Percentiles rank a stretch among this genome's conserved stretches.
Evolutionary conservation across 352 stramenopile genomes (phyloP).

Genomic region (Phytophthora boehmeriae): DNA sequence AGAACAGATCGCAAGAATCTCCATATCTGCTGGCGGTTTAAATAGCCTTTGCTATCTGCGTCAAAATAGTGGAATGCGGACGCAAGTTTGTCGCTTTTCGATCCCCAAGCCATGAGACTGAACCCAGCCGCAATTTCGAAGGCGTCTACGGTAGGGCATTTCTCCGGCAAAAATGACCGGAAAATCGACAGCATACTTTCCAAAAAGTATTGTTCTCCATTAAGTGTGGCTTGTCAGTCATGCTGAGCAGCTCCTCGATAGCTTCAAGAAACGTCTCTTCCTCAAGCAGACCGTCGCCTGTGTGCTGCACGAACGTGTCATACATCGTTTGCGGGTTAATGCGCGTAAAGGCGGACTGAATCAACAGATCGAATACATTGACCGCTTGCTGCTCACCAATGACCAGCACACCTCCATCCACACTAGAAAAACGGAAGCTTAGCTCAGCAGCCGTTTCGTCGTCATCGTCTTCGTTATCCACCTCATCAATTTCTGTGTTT

Average conservation of each 20-base stretch:
- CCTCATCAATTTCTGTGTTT: conserved; percentile 25
- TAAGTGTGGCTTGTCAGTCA: conserved; percentile 72
- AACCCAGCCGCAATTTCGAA: conserved; percentile 87
- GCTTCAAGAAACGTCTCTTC: conserved; percentile 85
- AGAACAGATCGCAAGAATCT: conserved; percentile 83
- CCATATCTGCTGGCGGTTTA: conserved; percentile 86
- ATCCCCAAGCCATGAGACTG: conserved; percentile 80
- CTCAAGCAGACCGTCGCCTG: conserved; percentile 78
- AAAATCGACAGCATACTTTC: conserved; percentile 83
- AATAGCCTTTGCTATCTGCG: conserved; percentile 74
- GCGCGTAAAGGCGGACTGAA: conserved; percentile 75
- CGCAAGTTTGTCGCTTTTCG: conserved; percentile 88
- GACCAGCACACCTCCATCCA: conserved; percentile 60
- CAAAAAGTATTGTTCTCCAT: conserved; percentile 78
- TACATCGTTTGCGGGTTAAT: conserved; percentile 79
- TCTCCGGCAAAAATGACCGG: conserved; percentile 68
- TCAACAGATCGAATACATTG: conserved; percentile 66
- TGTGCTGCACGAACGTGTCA: conserved; percentile 88
- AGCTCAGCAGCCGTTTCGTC: conserved; percentile 32
- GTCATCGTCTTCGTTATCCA: conserved; percentile 18
- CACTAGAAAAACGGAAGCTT: conserved; percentile 72
- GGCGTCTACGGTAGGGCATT: conserved; percentile 69
- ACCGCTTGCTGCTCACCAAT: conserved; percentile 67
- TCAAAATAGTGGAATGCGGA: conserved; percentile 89
- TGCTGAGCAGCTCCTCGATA: conserved; percentile 79